phyloP scores from a whole-genome alignment of 1,284 basidiomycete genomes.

The Leccinum solheimii region DNA sequence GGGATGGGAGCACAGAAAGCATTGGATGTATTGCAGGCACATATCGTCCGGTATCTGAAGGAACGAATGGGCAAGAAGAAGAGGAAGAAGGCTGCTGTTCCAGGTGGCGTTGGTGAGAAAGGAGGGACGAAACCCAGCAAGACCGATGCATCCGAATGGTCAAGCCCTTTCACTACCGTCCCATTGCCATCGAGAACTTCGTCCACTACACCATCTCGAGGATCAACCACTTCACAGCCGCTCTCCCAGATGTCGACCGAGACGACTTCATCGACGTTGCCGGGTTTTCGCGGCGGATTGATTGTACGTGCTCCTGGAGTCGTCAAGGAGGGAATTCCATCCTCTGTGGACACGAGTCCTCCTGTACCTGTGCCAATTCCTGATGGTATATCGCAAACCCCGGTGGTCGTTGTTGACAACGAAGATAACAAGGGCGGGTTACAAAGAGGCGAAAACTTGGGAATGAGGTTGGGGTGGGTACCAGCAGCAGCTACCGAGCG shows the following conservation, averaged over 20 bases:
- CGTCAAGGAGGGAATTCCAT: conserved; percentile 22
- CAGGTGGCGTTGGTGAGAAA: conserved; percentile 11
- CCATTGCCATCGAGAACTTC: conserved; percentile 37
- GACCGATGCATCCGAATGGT: conserved; percentile 15
- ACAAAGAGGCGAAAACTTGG: conserved; percentile 51
- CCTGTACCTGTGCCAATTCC: conserved; percentile 31
- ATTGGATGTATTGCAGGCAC: conserved; percentile 77
- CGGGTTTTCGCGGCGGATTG: conserved; percentile 15
- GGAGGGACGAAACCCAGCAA: conserved; percentile 11
- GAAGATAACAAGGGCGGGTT: conserved; percentile 53
- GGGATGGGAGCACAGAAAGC: conserved; percentile 82
- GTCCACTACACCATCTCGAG: conserved; percentile 10
- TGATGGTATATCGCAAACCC: conserved; percentile 37
- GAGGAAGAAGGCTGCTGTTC: conserved; percentile 27
- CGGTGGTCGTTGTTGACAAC: conserved; percentile 56
- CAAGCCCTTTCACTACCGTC: conserved; percentile 41
- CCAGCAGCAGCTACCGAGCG: too few species aligned
- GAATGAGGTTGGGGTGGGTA: neutral
- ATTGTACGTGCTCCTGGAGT: conserved; percentile 7
- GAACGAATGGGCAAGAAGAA: conserved; percentile 56
- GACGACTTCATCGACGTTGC: neutral
- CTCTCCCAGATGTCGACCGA: neutral
- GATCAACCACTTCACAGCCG: neutral
- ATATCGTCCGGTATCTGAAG: conserved; percentile 85
- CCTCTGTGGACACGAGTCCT: conserved; percentile 16